Percentiles rank a stretch among this genome's conserved stretches.
Conservation (phyloP, 371 early-diverging fungal species). For the Mortierella sp. region DNA sequence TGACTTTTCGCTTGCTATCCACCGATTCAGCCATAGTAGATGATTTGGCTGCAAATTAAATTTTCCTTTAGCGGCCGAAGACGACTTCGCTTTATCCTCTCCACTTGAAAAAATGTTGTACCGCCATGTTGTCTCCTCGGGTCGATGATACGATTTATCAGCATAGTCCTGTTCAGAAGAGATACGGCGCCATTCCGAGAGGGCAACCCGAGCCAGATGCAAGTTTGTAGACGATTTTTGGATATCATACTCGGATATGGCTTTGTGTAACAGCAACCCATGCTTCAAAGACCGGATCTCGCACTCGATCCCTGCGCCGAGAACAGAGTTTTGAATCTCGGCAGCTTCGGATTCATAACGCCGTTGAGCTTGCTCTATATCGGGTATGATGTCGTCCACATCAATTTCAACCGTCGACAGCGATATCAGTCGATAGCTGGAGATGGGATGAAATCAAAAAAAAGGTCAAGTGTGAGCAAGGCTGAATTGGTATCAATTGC, state of each 20-base stretch:
- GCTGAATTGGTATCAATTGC: background rate
- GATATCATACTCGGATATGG: slow-evolving; percentile 67
- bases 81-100: slow-evolving; percentile 24
- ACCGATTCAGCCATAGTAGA: slow-evolving; percentile 68
- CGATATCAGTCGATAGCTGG: slow-evolving; percentile 59
- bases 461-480: background rate
- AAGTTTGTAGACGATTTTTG: slow-evolving; percentile 68
- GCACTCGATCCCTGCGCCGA: slow-evolving; percentile 63
- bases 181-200: slow-evolving; percentile 64
- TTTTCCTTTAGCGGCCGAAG: slow-evolving; percentile 13
- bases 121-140: slow-evolving; percentile 58
- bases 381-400: slow-evolving; percentile 26
- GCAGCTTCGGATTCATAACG: slow-evolving; percentile 16
- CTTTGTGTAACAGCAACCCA: slow-evolving; percentile 60
- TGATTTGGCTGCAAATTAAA: slow-evolving; percentile 61
- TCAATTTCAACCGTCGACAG: slow-evolving; percentile 46
- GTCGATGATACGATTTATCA: slow-evolving; percentile 56
- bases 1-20: slow-evolving; percentile 66
- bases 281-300: slow-evolving; percentile 63
- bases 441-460: background rate
- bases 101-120: slow-evolving; percentile 29
- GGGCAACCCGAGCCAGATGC: slow-evolving; percentile 59
- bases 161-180: slow-evolving; percentile 66
- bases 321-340: slow-evolving; percentile 49
- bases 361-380: slow-evolving; percentile 26